These are phyloP conservation scores for Cystobasidium slooffiae DNA, from an alignment of 1,284 basidiomycete genomes.

Conservation along the genomic window DNA sequence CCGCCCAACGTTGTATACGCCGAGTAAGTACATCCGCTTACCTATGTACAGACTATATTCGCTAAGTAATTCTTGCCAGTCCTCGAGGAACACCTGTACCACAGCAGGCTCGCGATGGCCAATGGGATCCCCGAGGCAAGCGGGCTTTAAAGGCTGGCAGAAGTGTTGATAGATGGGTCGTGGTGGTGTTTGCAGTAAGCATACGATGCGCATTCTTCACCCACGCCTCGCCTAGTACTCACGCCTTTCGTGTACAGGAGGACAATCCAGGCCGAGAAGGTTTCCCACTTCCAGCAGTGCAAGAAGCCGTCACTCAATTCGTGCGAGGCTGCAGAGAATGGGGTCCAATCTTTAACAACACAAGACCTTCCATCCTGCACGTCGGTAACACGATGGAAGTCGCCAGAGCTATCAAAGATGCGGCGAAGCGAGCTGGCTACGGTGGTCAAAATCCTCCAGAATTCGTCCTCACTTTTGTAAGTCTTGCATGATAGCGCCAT, in stretches of 20 bases:
- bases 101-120: slow-evolving; percentile 14
- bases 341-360: slow-evolving; percentile 16
- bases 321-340: slow-evolving; percentile 14
- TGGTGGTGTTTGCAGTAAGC: slow-evolving; percentile 40
- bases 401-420: slow-evolving; percentile 14
- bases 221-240: not conserved
- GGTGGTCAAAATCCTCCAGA: slow-evolving; percentile 11
- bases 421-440: slow-evolving; percentile 26
- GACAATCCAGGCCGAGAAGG: slow-evolving; percentile 12
- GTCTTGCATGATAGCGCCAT: not conserved
- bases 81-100: not conserved
- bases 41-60: not conserved
- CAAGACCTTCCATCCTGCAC: slow-evolving; percentile 23
- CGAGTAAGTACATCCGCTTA: not conserved
- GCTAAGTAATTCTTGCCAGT: not conserved
- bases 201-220: not conserved
- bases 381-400: slow-evolving; percentile 29
- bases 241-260: slow-evolving; percentile 1
- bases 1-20: slow-evolving; percentile 27
- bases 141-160: slow-evolving; percentile 2
- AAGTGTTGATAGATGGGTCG: slow-evolving; percentile 36
- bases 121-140: slow-evolving; percentile 17
- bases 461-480: slow-evolving; percentile 28
- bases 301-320: slow-evolving; percentile 13
- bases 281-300: slow-evolving; percentile 6